A percentile compares a stretch with the other conserved stretches of the same genome.
Evolutionary conservation across 768 basidiomycete species (phyloP).

Genomic region (Naematelia encephala): DNA sequence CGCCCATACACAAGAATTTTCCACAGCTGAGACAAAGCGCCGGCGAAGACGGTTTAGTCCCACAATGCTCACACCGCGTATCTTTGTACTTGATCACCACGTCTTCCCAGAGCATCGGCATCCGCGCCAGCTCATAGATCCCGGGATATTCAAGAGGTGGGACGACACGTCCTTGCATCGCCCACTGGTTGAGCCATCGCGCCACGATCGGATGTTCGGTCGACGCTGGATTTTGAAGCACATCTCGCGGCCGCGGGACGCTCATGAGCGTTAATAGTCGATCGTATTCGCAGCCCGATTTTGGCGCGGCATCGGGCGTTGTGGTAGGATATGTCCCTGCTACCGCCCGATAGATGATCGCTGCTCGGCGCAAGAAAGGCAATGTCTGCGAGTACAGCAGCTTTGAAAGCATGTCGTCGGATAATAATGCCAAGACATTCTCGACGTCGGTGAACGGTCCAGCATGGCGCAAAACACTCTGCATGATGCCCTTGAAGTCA

Average conservation of each 20-base stretch:
- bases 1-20: conserved; percentile 78
- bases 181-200: conserved; percentile 87
- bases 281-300: conserved; percentile 66
- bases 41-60: conserved; percentile 73
- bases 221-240: conserved; percentile 28
- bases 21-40: conserved; percentile 93
- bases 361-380: conserved; percentile 83
- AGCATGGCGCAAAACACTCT: conserved; percentile 30
- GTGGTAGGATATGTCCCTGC: conserved; percentile 30
- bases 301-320: conserved; percentile 31
- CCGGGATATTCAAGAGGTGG: conserved; percentile 75
- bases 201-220: conserved; percentile 56
- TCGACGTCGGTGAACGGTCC: conserved; percentile 38
- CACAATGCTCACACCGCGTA: conserved; percentile 69
- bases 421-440: conserved; percentile 64
- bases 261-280: conserved; percentile 71
- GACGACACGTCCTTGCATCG: conserved; percentile 71
- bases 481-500: conserved; percentile 56
- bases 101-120: conserved; percentile 78
- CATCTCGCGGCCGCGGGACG: conserved; percentile 71
- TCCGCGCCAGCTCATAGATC: conserved; percentile 73
- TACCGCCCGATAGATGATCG: conserved; percentile 76
- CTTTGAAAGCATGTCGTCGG: conserved; percentile 72
- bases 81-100: conserved; percentile 74
- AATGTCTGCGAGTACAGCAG: conserved; percentile 81